phyloP scores from a whole-genome alignment of 352 stramenopile species.

The Phytophthora tentaculata region DNA sequence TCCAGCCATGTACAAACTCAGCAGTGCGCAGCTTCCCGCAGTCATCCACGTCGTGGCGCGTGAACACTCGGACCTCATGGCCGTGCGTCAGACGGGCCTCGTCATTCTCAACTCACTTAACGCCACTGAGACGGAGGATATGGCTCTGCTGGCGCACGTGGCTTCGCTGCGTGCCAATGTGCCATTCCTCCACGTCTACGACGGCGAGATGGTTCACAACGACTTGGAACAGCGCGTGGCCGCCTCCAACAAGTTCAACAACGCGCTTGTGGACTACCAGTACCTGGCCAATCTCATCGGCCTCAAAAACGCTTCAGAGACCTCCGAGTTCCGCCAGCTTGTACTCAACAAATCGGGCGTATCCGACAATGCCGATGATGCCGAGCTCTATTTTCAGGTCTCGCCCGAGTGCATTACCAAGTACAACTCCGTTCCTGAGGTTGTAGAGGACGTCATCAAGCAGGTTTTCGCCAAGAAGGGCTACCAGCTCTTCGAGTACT shows the following conservation, averaged over 20 bases:
- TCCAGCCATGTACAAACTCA: conserved; percentile 96
- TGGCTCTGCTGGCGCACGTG: conserved; percentile 91
- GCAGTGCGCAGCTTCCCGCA: conserved; percentile 78
- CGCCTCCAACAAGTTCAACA: conserved; percentile 61
- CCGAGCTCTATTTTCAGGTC: conserved; percentile 93
- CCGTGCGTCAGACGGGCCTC: conserved; percentile 90
- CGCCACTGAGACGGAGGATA: conserved; percentile 91
- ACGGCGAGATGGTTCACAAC: conserved; percentile 92
- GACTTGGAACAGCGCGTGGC: conserved; percentile 63
- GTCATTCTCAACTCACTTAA: conserved; percentile 90
- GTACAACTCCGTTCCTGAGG: conserved; percentile 66
- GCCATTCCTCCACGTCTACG: conserved; percentile 94
- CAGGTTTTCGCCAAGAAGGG: conserved; percentile 82
- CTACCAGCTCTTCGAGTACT: conserved; percentile 94
- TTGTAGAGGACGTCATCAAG: conserved; percentile 83
- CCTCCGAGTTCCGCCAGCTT: conserved; percentile 66
- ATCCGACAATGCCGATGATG: conserved; percentile 61
- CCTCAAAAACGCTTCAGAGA: conserved; percentile 49
- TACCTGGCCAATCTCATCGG: conserved; percentile 72
- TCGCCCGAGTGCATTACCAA: conserved; percentile 86
- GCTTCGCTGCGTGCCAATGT: conserved; percentile 90
- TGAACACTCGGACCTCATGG: conserved; percentile 94
- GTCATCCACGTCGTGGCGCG: conserved; percentile 92
- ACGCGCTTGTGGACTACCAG: conserved; percentile 74
- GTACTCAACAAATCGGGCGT: conserved; percentile 61